Evolutionary conservation across 495 filamentous ascomycete genomes (phyloP), one percentile per base, ranked within the genome.

Genomic region (Choiromyces venosus): DNA sequence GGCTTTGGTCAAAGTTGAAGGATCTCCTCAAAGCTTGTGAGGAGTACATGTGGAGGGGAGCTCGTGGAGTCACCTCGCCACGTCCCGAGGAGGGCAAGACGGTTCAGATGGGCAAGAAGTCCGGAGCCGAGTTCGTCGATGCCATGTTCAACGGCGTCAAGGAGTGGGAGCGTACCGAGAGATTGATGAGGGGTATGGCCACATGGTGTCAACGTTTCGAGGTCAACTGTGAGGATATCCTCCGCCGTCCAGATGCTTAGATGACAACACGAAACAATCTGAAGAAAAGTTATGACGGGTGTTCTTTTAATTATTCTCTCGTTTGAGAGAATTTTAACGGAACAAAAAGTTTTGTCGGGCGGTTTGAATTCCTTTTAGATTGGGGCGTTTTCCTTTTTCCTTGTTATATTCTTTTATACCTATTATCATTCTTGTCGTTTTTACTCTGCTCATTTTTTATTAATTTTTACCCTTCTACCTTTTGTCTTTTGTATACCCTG

Each of bases 161-260:
- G 70, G 91, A 97, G 82, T 86, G 97, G 56, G 91, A 96, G 82
- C 89, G 89, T 82, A 97, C 95, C n/a, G 92, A 98, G 86, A 91
- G 90, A 84, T 86, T 98, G 83, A 97, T 98, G 95, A 88, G 91
- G 75, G 90, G 90, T 69, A 90, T 97, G 81, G 89, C 91, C n/a
- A 86, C 94, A 16, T 99, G 95, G 94, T 93, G 91, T 81, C 89
- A 96, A 84, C 90, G 95, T 33, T 99, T 97, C 81, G 94, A 97
- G 81, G 92, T 92, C 81, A 97, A 97, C 86, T 97, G 93, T 85
- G 94, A 97, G 79, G 91, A 92, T 12, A 95, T 97, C 71, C 85
- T 98, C 69, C 87, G 87, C 79, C 85, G 85, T 76, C 87, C 88
- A 66, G 74, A 79, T 73, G 79, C 80, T 67, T 81, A 81, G 64